These are phyloP conservation scores for Fusarium coffeatum DNA, from an alignment of 2,329 filamentous ascomycete genomes.

Conservation along the genomic window DNA sequence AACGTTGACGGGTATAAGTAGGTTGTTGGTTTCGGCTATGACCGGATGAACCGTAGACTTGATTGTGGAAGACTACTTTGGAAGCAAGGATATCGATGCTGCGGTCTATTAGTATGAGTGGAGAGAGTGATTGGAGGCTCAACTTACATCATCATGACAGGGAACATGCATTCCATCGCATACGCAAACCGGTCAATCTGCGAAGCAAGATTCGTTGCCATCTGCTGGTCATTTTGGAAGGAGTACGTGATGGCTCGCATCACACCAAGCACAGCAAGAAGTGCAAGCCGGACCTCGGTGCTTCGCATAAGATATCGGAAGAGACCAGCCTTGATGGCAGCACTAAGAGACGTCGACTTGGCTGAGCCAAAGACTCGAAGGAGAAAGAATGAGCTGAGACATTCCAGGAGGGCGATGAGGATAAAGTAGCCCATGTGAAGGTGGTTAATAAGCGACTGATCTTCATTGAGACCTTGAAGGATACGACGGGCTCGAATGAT, in stretches of 20 bases:
- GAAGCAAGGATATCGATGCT: constrained; percentile 53
- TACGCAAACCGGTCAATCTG: constrained; percentile 58
- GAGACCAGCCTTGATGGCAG: constrained; percentile 50
- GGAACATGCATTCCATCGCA: constrained; percentile 57
- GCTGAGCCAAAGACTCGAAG: constrained; percentile 53
- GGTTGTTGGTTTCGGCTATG: constrained; percentile 25
- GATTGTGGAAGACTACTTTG: constrained; percentile 47
- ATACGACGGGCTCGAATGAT: constrained; percentile 49
- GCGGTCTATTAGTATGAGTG: not conserved
- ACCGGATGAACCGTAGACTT: constrained; percentile 40
- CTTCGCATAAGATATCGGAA: constrained; percentile 55
- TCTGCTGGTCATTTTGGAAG: constrained; percentile 53
- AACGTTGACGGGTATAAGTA: constrained; percentile 23
- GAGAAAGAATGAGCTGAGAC: constrained; percentile 55
- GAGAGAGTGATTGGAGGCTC: fast-evolving
- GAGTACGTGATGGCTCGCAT: constrained; percentile 57
- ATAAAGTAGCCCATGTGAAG: constrained; percentile 58
- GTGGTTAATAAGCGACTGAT: constrained; percentile 51
- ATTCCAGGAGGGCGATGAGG: constrained; percentile 56
- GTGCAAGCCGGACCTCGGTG: constrained; percentile 55
- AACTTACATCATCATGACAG: constrained; percentile 55
- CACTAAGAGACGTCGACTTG: constrained; percentile 43
- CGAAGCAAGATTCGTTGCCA: constrained; percentile 51
- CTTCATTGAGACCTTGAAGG: constrained; percentile 33
- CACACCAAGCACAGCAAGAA: constrained; percentile 53